Evolutionary conservation across 1,284 basidiomycete genomes (phyloP).

Genomic region (Ceratobasidium sp.): DNA sequence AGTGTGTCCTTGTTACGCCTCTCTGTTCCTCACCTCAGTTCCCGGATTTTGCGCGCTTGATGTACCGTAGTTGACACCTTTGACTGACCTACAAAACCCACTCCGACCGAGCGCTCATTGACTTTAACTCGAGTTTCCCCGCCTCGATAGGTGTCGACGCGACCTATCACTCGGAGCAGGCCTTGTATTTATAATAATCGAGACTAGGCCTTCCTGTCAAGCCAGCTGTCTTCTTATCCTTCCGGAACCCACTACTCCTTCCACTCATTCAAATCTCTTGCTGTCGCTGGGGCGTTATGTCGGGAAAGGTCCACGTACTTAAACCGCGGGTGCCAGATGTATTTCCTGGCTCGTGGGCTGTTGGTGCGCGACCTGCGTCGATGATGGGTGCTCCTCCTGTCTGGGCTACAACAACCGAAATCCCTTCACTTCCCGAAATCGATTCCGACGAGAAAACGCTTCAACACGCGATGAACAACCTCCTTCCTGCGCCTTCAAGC

Average conservation of each 20-base stretch:
- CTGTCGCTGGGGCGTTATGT: conserved; percentile 23
- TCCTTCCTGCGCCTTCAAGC: conserved; percentile 41
- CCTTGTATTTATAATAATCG: conserved; percentile 32
- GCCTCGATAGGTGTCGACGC: conserved; percentile 3
- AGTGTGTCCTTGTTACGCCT: not conserved
- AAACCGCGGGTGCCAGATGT: conserved; percentile 41
- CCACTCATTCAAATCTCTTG: conserved; percentile 17
- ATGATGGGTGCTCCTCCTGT: conserved; percentile 36
- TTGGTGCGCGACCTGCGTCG: conserved; percentile 35
- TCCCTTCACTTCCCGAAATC: conserved; percentile 27
- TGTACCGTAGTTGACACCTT: conserved; percentile 10
- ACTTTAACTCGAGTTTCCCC: conserved; percentile 19
- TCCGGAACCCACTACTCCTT: conserved; percentile 27
- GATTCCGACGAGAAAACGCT: conserved; percentile 38
- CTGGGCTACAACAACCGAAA: conserved; percentile 35
- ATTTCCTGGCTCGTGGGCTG: conserved; percentile 42
- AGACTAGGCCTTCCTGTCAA: conserved; percentile 24
- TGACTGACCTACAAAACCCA: conserved; percentile 32
- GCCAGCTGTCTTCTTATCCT: conserved; percentile 3
- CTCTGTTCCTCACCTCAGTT: conserved; percentile 33
- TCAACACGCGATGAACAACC: conserved; percentile 38
- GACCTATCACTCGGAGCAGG: conserved; percentile 35
- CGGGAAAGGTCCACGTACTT: conserved; percentile 39
- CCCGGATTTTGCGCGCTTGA: conserved; percentile 26
- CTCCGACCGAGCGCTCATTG: not conserved